Evolutionary conservation across 164 flowering plant genomes (phyloP).

Genomic region (Piper longum): DNA sequence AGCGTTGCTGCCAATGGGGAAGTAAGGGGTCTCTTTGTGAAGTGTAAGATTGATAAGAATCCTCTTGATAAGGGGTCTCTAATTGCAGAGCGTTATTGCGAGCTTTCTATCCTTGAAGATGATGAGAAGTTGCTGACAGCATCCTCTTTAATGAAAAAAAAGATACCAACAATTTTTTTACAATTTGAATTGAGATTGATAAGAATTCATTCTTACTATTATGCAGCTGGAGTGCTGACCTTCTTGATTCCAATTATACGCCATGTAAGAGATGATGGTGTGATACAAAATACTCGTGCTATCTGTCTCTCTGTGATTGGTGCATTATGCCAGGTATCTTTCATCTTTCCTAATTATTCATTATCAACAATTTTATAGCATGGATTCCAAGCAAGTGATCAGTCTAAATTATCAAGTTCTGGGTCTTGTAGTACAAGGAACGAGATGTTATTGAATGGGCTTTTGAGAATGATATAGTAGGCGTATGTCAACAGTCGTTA

Average conservation of each 20-base stretch:
- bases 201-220: background rate
- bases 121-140: background rate
- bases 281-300: conserved; percentile 23
- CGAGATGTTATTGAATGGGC: conserved; percentile 29
- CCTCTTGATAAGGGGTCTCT: too few relatives aligned
- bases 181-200: too few relatives aligned
- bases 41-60: conserved; percentile 24
- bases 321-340: conserved; percentile 32
- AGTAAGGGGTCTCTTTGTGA: conserved; percentile 19
- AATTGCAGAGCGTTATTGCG: too few relatives aligned
- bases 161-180: too few relatives aligned
- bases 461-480: conserved; percentile 18
- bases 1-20: conserved; percentile 33
- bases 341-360: background rate
- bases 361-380: background rate
- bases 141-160: too few relatives aligned
- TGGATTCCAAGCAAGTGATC: background rate
- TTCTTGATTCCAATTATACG: conserved; percentile 23
- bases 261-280: conserved; percentile 16
- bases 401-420: background rate
- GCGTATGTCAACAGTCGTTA: conserved; percentile 16
- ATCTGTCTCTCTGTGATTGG: conserved; percentile 34
- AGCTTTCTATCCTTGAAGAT: background rate
- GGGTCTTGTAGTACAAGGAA: conserved; percentile 22
- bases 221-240: conserved; percentile 25